Percentiles rank a stretch among this genome's conserved stretches.
These are phyloP conservation scores for Sanghuangporus weigelae DNA, from an alignment of 1,284 basidiomycete genomes.

Conservation along the genomic window DNA sequence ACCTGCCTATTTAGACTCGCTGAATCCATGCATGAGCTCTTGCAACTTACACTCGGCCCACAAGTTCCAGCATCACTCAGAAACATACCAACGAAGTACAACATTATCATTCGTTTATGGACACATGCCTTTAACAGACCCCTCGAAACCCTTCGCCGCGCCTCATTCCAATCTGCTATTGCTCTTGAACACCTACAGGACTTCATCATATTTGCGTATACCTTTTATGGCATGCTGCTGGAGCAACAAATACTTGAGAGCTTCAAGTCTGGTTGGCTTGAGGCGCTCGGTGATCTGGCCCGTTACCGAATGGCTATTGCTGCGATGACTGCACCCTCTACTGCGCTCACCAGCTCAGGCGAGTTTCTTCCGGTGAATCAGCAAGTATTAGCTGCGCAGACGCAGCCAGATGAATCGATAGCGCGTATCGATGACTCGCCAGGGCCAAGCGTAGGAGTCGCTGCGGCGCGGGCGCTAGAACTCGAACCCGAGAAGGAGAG, in stretches of 20 bases:
- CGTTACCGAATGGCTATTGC: constrained; percentile 94
- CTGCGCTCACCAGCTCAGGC: constrained; percentile 22
- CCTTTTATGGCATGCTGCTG: constrained; percentile 85
- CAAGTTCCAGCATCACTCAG: constrained; percentile 84
- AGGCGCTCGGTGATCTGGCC: constrained; percentile 93
- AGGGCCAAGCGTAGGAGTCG: constrained; percentile 78
- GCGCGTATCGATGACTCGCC: constrained; percentile 62
- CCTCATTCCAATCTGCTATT: constrained; percentile 58
- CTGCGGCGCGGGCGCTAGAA: constrained; percentile 82
- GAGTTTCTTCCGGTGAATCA: constrained; percentile 43
- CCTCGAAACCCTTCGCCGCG: constrained; percentile 84
- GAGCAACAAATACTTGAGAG: constrained; percentile 72
- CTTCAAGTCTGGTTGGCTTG: constrained; percentile 87
- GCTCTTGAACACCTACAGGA: constrained; percentile 79
- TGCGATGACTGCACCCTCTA: constrained; percentile 42
- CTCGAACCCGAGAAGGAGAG: constrained; percentile 88
- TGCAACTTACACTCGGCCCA: constrained; percentile 83
- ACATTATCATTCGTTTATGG: constrained; percentile 93
- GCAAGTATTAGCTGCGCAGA: constrained; percentile 35
- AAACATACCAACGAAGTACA: constrained; percentile 89
- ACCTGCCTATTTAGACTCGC: constrained; percentile 54
- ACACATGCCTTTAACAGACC: constrained; percentile 86
- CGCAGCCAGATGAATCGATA: constrained; percentile 39
- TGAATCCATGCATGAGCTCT: constrained; percentile 83
- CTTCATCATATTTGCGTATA: constrained; percentile 94